These are phyloP conservation scores for Enteropsectra breve DNA, from an alignment of 371 early-diverging fungal species.

Conservation along the genomic window DNA sequence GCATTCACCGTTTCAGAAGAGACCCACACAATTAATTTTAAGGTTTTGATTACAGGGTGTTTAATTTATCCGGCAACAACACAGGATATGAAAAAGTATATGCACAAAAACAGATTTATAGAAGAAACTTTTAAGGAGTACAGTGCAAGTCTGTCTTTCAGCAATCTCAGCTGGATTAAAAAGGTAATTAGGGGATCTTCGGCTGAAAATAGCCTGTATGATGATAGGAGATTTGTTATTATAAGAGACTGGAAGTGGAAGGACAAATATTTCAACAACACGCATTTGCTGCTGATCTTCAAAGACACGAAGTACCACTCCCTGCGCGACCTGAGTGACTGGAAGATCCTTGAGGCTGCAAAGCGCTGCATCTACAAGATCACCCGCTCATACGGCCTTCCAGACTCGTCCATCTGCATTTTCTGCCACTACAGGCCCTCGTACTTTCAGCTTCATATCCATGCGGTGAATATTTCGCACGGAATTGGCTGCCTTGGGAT, in stretches of 20 bases:
- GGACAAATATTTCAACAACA: constrained; percentile 6
- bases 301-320: constrained; percentile 39
- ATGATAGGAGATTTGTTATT: constrained; percentile 42
- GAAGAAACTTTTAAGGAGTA: constrained; percentile 45
- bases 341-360: constrained; percentile 12
- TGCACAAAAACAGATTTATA: background rate
- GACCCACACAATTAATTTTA: too few relatives aligned
- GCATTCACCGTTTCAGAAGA: too few relatives aligned
- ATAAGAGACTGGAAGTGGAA: constrained; percentile 57
- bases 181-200: constrained; percentile 18
- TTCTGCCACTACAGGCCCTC: constrained; percentile 51
- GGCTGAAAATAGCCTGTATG: constrained; percentile 41
- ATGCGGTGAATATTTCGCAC: constrained; percentile 40
- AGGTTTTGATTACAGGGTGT: too few relatives aligned
- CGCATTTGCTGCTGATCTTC: constrained; percentile 53
- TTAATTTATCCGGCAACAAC: constrained; percentile 46
- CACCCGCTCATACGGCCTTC: constrained; percentile 7
- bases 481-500: background rate
- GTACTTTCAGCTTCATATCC: constrained; percentile 45
- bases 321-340: constrained; percentile 27
- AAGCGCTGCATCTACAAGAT: background rate
- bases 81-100: constrained; percentile 39
- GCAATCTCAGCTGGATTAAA: constrained; percentile 33
- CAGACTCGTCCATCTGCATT: constrained; percentile 12
- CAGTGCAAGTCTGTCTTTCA: background rate